Evolutionary conservation across 805 yeast genomes (phyloP), one percentile per base, ranked within the genome.

Genomic region (Lachancea fermentati): DNA sequence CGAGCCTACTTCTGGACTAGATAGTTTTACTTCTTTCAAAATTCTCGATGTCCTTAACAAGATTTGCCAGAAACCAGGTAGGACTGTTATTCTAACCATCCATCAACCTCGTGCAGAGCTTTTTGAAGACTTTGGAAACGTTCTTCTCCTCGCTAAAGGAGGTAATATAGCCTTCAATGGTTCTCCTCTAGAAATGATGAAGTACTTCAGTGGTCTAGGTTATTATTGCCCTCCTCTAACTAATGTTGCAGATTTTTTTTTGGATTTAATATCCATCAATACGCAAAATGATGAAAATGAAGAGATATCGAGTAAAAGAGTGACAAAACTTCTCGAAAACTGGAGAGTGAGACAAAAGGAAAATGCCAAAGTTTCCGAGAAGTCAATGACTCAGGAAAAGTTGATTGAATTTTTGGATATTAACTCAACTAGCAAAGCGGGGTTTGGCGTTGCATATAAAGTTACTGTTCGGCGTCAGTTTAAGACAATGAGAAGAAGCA

Each of bases 1-100:
- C 60, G 96, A 87, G 54, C 95, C 96, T 2, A 87, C 95, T 0
- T 84, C 94, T 4, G 96, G 96, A 0, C 68, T 87, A 18, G 96
- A 87, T 54, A 76, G 89, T 9, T 76, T 84, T 42, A 85, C 93
- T 0, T 83, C 95, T 0, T 70, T 75, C 1, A 73, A 85, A 2
- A 81, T 86, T 26, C 57, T 87, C 30, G 66, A 70, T 22, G 74
- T 86, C 30, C 65, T 86, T 42, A 67, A 75, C 37, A 67, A 68
- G 2, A 60, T 87, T 28, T 76, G 87, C 2, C 53, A 46, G 2
- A 55, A 61, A n/a, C 73, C 70, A 22, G 77, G 80, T 5, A 76
- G 79, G 9, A 84, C 95, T 0, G 71, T 87, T 6, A 73, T 86
- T 17, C 58, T 81, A 39, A 85, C 95, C 0, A 84, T 87, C 37